A percentile compares a stretch with the other conserved stretches of the same genome.
Evolutionary conservation across 2,329 filamentous ascomycete species (phyloP).

Genomic region (Cadophora luteo-olivacea): DNA sequence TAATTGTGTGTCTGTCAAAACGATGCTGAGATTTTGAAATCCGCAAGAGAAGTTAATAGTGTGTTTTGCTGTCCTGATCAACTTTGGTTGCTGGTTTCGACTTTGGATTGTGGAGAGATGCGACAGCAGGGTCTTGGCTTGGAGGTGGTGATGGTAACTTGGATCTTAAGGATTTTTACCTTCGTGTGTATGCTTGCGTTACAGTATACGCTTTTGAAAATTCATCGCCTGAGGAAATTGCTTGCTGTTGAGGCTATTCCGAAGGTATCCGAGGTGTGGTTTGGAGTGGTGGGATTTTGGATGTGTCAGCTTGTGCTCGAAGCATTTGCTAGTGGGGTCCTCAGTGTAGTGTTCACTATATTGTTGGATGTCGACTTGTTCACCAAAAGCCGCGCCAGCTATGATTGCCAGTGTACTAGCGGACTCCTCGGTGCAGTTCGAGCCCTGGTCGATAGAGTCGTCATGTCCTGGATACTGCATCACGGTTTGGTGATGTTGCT

Average conservation of each 20-base stretch:
- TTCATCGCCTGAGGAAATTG: slow-evolving; percentile 10
- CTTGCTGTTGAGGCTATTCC: slow-evolving; percentile 15
- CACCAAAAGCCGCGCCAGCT: neutral
- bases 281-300: slow-evolving; percentile 10
- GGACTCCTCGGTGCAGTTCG: neutral
- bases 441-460: neutral
- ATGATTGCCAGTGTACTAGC: neutral
- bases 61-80: too few relatives aligned
- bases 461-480: slow-evolving; percentile 17
- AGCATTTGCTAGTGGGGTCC: neutral
- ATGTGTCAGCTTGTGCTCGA: neutral
- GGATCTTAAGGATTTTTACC: neutral
- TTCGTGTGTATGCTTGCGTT: slow-evolving; percentile 3
- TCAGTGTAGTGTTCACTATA: neutral
- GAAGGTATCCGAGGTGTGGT: slow-evolving; percentile 2
- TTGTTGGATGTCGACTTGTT: neutral
- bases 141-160: neutral
- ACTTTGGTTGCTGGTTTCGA: too few relatives aligned
- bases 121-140: neutral
- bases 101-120: too few relatives aligned
- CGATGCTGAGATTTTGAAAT: too few relatives aligned
- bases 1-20: neutral
- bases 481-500: slow-evolving; percentile 10
- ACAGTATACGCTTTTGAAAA: slow-evolving; percentile 11
- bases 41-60: neutral